phyloP scores from a whole-genome alignment of 352 stramenopile species.

The Peronosclerospora sorghi region DNA sequence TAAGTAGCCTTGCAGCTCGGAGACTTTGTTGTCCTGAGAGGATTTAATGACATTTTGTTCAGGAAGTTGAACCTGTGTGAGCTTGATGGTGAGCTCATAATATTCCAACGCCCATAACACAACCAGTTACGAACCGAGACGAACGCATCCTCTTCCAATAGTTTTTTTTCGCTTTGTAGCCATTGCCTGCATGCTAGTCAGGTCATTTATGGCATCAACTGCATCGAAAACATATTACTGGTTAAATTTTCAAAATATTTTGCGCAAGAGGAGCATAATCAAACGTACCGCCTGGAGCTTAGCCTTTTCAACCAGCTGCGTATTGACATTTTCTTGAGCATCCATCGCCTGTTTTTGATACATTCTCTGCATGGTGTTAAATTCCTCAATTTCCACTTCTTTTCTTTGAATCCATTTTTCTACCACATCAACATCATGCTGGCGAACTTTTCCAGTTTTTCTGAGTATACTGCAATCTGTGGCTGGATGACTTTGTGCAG shows the following conservation, averaged over 20 bases:
- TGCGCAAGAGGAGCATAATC: background rate
- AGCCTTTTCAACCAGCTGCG: conserved; percentile 48
- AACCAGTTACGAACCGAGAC: conserved; percentile 35
- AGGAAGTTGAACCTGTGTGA: conserved; percentile 50
- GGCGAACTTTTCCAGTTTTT: conserved; percentile 50
- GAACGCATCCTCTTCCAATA: conserved; percentile 71
- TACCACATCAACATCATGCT: conserved; percentile 40
- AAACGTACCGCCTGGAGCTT: conserved; percentile 41
- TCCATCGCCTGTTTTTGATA: conserved; percentile 49
- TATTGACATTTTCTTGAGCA: conserved; percentile 49
- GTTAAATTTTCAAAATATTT: background rate
- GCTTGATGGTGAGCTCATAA: background rate
- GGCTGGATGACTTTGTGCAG: conserved; percentile 42
- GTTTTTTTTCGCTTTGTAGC: conserved; percentile 51
- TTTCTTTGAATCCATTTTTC: conserved; percentile 48
- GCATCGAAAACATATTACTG: background rate
- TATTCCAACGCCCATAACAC: background rate
- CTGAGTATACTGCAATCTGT: conserved; percentile 38
- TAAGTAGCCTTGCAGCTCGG: conserved; percentile 69
- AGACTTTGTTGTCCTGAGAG: conserved; percentile 48
- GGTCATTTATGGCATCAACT: conserved; percentile 58
- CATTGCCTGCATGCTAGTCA: conserved; percentile 56
- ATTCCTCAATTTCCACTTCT: conserved; percentile 39
- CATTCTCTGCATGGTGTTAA: conserved; percentile 42
- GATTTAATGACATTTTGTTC: conserved; percentile 75